These are phyloP conservation scores for Lycium ferocissimum DNA, from an alignment of 257 asterid genomes.

Conservation along the genomic window DNA sequence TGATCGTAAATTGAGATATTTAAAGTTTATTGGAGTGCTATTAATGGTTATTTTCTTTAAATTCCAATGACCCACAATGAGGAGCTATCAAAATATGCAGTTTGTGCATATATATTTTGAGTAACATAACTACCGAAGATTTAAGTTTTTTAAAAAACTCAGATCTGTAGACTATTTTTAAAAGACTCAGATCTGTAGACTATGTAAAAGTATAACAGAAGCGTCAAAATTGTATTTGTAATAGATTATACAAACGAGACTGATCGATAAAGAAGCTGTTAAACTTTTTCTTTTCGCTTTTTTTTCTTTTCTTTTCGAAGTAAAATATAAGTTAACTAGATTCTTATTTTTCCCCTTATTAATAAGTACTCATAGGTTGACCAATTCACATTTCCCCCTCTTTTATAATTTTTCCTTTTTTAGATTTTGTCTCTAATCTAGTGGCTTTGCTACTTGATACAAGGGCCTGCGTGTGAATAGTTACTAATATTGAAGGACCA, in stretches of 20 bases:
- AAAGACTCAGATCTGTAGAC: background rate
- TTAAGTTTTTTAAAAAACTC: background rate
- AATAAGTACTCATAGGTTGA: background rate
- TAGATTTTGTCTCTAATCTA: background rate
- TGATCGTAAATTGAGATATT: background rate
- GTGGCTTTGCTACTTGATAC: background rate
- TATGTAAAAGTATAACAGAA: background rate
- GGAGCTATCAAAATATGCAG: background rate
- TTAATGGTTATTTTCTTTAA: background rate
- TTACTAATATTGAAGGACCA: constrained; percentile 3
- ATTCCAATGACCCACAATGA: background rate
- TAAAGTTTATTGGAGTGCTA: no score
- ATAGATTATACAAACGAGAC: background rate
- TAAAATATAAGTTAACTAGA: background rate
- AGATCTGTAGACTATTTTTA: background rate
- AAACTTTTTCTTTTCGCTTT: background rate
- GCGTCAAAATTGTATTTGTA: background rate
- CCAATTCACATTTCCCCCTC: background rate
- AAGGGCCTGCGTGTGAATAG: background rate
- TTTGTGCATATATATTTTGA: background rate
- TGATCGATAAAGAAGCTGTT: background rate
- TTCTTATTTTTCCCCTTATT: background rate
- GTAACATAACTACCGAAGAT: background rate
- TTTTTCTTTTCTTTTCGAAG: background rate
- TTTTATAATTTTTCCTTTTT: background rate